A percentile compares a stretch with the other conserved stretches of the same genome.
These are phyloP conservation scores for Cladosporium sp. DNA, from an alignment of 2,329 filamentous ascomycete genomes.

Conservation along the genomic window DNA sequence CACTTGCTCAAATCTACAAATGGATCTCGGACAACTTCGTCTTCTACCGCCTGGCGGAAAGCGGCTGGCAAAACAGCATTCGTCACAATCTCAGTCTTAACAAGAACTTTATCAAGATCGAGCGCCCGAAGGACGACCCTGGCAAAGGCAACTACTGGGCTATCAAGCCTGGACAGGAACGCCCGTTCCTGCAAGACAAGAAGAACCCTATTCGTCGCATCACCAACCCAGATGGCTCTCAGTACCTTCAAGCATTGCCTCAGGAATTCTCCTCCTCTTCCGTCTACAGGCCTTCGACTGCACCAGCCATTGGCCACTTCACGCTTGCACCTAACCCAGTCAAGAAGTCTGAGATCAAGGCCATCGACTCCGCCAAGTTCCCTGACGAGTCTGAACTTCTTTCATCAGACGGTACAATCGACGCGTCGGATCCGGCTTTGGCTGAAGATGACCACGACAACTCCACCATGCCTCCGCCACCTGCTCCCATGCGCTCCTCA, in stretches of 20 bases:
- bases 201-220: conserved; percentile 56
- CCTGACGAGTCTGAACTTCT: conserved; percentile 51
- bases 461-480: conserved; percentile 44
- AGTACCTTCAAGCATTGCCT: conserved; percentile 36
- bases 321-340: conserved; percentile 36
- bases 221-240: conserved; percentile 56
- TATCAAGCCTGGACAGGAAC: conserved; percentile 86
- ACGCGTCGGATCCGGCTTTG: conserved; percentile 53
- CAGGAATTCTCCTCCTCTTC: conserved; percentile 31
- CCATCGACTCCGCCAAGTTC: conserved; percentile 53
- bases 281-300: conserved; percentile 41
- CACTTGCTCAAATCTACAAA: conserved; percentile 94
- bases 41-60: conserved; percentile 81
- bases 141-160: conserved; percentile 98
- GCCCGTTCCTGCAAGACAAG: conserved; percentile 88
- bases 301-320: conserved; percentile 42
- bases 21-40: conserved; percentile 97
- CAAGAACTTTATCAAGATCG: conserved; percentile 94
- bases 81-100: conserved; percentile 96
- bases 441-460: conserved; percentile 48
- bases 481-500: conserved; percentile 62
- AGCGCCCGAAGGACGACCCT: conserved; percentile 93
- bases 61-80: conserved; percentile 99
- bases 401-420: conserved; percentile 55
- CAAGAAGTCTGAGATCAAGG: conserved; percentile 43